Percentiles rank a stretch among this genome's conserved stretches.
Evolutionary conservation across 2,329 filamentous ascomycete species (phyloP).

Genomic region (Beauveria sp.): DNA sequence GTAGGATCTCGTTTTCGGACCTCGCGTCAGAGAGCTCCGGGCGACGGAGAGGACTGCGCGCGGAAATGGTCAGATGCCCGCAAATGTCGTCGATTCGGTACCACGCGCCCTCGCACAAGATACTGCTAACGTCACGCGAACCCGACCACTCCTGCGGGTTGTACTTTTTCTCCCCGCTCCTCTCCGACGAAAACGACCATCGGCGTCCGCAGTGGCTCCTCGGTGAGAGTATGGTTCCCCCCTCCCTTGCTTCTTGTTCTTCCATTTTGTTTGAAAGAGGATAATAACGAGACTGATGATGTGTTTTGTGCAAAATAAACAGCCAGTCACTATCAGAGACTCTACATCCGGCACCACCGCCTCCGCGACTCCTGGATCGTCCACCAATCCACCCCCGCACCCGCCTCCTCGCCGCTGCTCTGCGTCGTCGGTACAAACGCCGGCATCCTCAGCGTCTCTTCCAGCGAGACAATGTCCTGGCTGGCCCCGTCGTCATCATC

Average conservation of each 20-base stretch:
- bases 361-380: conserved; percentile 25
- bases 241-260: neutral
- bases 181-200: conserved; percentile 21
- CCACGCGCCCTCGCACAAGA: conserved; percentile 31
- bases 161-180: conserved; percentile 30
- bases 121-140: conserved; percentile 35
- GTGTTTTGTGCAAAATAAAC: neutral
- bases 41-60: conserved; percentile 16
- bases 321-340: conserved; percentile 27
- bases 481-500: conserved; percentile 21
- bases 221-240: conserved; percentile 23
- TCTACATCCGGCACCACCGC: conserved; percentile 22
- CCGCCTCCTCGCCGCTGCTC: conserved; percentile 28
- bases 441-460: conserved; percentile 35
- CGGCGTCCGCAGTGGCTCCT: conserved; percentile 31
- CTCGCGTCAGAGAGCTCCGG: conserved; percentile 17
- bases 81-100: conserved; percentile 42
- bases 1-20: conserved; percentile 10
- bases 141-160: conserved; percentile 26
- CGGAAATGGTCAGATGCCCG: conserved; percentile 30
- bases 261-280: neutral
- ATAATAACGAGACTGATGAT: neutral
- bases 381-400: conserved; percentile 35
- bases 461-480: conserved; percentile 26
- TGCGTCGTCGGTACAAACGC: conserved; percentile 42